These are phyloP conservation scores for Vinca minor DNA, from an alignment of 257 asterid species.

Conservation along the genomic window DNA sequence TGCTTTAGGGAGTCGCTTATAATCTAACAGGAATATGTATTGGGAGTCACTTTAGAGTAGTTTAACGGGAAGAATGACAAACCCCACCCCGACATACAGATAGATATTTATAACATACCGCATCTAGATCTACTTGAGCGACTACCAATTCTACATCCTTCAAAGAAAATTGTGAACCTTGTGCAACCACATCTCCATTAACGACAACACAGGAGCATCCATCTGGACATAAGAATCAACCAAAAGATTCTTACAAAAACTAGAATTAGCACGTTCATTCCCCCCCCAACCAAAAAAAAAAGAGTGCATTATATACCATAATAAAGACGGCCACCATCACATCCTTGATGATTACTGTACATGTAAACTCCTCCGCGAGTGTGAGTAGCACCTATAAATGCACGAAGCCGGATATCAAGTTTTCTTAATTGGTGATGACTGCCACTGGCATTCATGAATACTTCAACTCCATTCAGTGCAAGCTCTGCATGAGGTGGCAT, in stretches of 20 bases:
- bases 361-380: slow-evolving; percentile 96
- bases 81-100: background rate
- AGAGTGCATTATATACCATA: slow-evolving; percentile 47
- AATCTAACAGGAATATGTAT: background rate
- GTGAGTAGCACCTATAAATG: slow-evolving; percentile 88
- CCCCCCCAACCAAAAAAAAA: slow-evolving; percentile 12
- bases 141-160: slow-evolving; percentile 88
- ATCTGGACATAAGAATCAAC: slow-evolving; percentile 43
- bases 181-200: slow-evolving; percentile 91
- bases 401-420: slow-evolving; percentile 81
- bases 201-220: slow-evolving; percentile 91
- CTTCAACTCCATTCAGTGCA: slow-evolving; percentile 89
- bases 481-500: slow-evolving; percentile 91
- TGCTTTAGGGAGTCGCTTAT: background rate
- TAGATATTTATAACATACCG: slow-evolving; percentile 43
- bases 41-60: no score
- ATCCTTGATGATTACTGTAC: slow-evolving; percentile 96
- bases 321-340: slow-evolving; percentile 96
- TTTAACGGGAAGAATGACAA: background rate
- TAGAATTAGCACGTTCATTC: background rate
- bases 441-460: slow-evolving; percentile 94
- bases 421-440: slow-evolving; percentile 91
- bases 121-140: slow-evolving; percentile 94
- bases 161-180: slow-evolving; percentile 85
- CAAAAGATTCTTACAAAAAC: slow-evolving; percentile 11